Evolutionary conservation across 2,329 filamentous ascomycete genomes (phyloP), one percentile per base, ranked within the genome.

Genomic region (Sclerotinia sclerotiorum): DNA sequence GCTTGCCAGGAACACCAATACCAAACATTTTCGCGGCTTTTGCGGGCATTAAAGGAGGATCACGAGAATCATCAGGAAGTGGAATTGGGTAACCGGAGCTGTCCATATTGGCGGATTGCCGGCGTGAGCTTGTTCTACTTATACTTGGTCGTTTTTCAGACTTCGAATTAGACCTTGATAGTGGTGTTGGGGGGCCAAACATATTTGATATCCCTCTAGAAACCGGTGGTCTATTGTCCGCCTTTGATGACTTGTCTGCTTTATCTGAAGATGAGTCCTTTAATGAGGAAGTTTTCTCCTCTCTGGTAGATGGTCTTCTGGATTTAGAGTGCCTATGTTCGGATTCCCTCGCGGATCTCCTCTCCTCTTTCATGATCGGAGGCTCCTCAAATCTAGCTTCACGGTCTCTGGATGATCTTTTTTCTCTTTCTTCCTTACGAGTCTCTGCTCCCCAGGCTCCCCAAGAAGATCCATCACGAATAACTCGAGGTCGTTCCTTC

Each of bases 21-120:
- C 81, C 93, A 87, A 95, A 87, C 65, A 94, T 80, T 79, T 89
- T 93, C 44, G 92, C 91, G 39, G 92, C 92, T 79, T 96, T 97
- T 57, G 87, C 84, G 10, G 89, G 85, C 76, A 92, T 84, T 64
- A 87, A 85, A 3, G 84, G 84, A 54, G 71, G 70, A n/a, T 57
- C 71, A 58, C 58, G 63, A 32, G 83, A 81, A 44, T 90, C 87
- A 42, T 93, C 92, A 2, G 90, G 87, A 11, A 91, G 90, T 4
- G 92, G 91, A 27, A 91, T 92, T 57, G 86, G 83, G 70, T 94
- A 81, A 10, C 88, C 90, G 17, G 27, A 46, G 39, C 82, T 79
- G 51, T 84, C 82, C 70, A 88, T 85, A 65, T 92, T 90, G 21
- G 90, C 79, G 0, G 92, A 90, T 70, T 88, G 84, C 49, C 90